These are phyloP conservation scores for Neopestalotiopsis sp. DNA, from an alignment of 2,329 filamentous ascomycete species.

Conservation along the genomic window DNA sequence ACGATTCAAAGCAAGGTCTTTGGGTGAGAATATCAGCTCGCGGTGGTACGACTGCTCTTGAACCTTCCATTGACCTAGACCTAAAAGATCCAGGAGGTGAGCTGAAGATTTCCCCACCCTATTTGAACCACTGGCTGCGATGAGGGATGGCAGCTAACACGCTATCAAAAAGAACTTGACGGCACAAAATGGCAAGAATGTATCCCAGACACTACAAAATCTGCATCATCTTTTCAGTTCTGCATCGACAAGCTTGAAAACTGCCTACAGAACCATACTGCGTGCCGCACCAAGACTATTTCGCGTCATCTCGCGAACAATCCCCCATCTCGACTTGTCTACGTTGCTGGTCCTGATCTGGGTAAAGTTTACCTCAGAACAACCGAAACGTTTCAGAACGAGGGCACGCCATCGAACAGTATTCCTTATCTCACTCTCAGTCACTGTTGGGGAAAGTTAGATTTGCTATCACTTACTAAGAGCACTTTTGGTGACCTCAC, in stretches of 20 bases:
- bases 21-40: background rate
- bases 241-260: background rate
- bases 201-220: background rate
- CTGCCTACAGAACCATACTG: background rate
- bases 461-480: background rate
- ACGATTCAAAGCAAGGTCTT: background rate
- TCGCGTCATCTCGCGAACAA: background rate
- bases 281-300: background rate
- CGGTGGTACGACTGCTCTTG: background rate
- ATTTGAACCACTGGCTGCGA: background rate
- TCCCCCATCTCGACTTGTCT: background rate
- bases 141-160: background rate
- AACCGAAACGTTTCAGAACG: background rate
- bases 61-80: background rate
- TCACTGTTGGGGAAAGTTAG: background rate
- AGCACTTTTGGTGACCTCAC: background rate
- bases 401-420: background rate
- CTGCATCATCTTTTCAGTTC: background rate
- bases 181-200: background rate
- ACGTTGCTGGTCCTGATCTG: background rate
- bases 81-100: background rate
- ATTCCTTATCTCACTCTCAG: background rate
- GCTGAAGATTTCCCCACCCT: background rate
- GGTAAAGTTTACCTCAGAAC: background rate
- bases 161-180: background rate